phyloP scores from a whole-genome alignment of 441 rosid genomes.

The Theobroma grandiflorum region DNA sequence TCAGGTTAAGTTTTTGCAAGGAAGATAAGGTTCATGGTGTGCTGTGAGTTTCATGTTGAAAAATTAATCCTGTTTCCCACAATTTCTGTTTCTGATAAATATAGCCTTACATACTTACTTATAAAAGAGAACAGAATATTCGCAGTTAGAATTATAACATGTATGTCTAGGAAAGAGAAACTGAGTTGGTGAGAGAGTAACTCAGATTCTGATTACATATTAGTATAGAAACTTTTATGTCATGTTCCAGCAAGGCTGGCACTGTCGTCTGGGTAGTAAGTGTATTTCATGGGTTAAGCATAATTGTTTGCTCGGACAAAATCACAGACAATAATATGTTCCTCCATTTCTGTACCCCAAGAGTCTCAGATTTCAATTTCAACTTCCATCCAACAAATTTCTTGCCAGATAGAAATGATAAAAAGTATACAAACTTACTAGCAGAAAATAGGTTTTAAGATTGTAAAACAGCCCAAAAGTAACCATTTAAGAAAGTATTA shows the following conservation, averaged over 20 bases:
- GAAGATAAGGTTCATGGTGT: neutral
- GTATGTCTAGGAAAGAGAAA: neutral
- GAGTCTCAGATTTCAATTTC: neutral
- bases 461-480: neutral
- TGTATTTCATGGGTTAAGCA: neutral
- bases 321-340: neutral
- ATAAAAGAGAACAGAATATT: too few species aligned
- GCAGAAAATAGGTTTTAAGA: neutral
- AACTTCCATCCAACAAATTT: neutral
- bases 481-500: neutral
- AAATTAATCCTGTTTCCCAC: neutral
- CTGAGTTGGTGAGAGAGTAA: neutral
- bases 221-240: neutral
- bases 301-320: too few species aligned
- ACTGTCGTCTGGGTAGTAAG: neutral
- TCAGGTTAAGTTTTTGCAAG: neutral
- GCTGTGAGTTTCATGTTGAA: neutral
- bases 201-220: neutral
- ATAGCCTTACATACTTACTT: too few species aligned
- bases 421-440: neutral
- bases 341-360: neutral
- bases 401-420: neutral
- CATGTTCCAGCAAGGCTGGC: neutral
- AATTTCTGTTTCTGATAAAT: too few species aligned
- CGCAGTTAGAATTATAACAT: too few species aligned